Evolutionary conservation across 1,284 basidiomycete species (phyloP).

Genomic region (Leccinum pseudoinsigne): DNA sequence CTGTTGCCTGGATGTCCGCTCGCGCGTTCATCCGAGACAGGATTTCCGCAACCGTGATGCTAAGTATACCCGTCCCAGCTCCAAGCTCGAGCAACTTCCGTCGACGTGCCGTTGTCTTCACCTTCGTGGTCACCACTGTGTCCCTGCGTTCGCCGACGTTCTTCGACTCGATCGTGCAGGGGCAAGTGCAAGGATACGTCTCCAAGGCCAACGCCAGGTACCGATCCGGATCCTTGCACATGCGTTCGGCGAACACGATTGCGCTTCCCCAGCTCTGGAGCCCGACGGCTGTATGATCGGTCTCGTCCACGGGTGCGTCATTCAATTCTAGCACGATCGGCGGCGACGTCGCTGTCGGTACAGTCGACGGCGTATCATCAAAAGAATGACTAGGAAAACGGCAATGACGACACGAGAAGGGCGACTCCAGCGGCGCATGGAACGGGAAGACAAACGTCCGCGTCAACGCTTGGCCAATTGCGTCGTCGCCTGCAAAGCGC

Average conservation of each 20-base stretch:
- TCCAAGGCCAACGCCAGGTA: slow-evolving; percentile 39
- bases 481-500: slow-evolving; percentile 44
- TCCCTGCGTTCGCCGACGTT: neutral
- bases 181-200: neutral
- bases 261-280: slow-evolving; percentile 88
- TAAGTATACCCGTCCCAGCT: slow-evolving; percentile 84
- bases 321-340: slow-evolving; percentile 62
- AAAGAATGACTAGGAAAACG: neutral
- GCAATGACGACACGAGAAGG: slow-evolving; percentile 3
- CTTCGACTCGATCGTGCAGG: neutral
- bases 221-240: slow-evolving; percentile 55
- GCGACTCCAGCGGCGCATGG: neutral
- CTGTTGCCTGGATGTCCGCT: slow-evolving; percentile 66
- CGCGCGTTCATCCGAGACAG: slow-evolving; percentile 30
- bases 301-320: slow-evolving; percentile 68
- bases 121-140: neutral
- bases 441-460: slow-evolving; percentile 54
- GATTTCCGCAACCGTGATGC: slow-evolving; percentile 68
- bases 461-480: slow-evolving; percentile 44
- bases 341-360: neutral
- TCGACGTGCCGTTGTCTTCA: slow-evolving; percentile 14
- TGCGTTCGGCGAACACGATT: slow-evolving; percentile 71
- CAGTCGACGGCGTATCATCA: neutral
- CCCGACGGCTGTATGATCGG: slow-evolving; percentile 82
- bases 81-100: slow-evolving; percentile 79